A percentile compares a stretch with the other conserved stretches of the same genome.
Conservation (phyloP, 2,329 filamentous ascomycete species). For the Dactylonectria macrodidyma region DNA sequence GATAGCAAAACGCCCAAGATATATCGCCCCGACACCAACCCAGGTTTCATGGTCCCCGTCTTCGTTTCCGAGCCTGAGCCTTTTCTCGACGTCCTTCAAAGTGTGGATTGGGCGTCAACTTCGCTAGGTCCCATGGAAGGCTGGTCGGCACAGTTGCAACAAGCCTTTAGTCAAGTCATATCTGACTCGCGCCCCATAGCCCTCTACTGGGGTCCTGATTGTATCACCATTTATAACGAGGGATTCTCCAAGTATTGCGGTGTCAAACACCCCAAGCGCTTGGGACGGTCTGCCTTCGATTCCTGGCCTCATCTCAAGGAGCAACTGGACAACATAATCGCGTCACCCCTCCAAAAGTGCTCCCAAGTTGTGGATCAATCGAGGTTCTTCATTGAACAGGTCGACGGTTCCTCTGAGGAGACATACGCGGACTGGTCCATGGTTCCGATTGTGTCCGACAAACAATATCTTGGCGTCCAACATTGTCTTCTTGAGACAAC, state of each 20-base stretch:
- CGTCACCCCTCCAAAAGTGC: constrained; percentile 48
- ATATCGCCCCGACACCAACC: constrained; percentile 51
- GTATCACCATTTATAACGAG: constrained; percentile 78
- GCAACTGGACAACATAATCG: constrained; percentile 53
- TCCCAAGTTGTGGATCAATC: constrained; percentile 60
- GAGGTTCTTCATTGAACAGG: constrained; percentile 61
- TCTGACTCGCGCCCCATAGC: constrained; percentile 65
- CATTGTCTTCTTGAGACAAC: constrained; percentile 65
- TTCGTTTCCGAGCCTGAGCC: constrained; percentile 55
- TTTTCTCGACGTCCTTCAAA: constrained; percentile 58
- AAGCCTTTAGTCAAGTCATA: constrained; percentile 60
- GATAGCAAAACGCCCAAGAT: constrained; percentile 47
- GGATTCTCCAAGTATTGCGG: constrained; percentile 75
- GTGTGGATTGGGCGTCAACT: constrained; percentile 63
- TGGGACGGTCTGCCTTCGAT: constrained; percentile 72
- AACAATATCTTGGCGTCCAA: constrained; percentile 61
- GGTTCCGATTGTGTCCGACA: constrained; percentile 60
- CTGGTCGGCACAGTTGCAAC: constrained; percentile 64
- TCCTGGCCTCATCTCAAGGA: constrained; percentile 71
- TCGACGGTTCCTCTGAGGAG: constrained; percentile 60
- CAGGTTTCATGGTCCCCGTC: constrained; percentile 52
- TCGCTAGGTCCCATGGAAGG: constrained; percentile 61
- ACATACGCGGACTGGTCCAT: constrained; percentile 65
- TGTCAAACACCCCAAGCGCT: constrained; percentile 73
- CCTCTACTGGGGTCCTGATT: constrained; percentile 76